Evolutionary conservation across 768 basidiomycete species (phyloP), one percentile per base, ranked within the genome.

Genomic region (Boletales sp.): DNA sequence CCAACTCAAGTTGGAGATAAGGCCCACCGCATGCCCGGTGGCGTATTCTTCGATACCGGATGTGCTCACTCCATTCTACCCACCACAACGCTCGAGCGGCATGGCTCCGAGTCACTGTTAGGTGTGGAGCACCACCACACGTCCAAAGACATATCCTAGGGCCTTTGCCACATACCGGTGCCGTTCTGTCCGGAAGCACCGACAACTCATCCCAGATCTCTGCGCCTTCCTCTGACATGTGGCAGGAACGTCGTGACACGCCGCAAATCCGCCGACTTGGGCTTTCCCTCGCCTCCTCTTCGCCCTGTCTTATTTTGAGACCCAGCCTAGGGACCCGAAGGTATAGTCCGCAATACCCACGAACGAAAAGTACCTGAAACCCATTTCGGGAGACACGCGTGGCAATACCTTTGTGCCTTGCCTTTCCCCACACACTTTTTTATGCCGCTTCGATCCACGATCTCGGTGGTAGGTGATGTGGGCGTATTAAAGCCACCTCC

Each of bases 81-180:
- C 34, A 15, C 34, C 13, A 34, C 34, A 34, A 12, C 34, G 15
- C 34, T 12, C 34, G 6, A 34, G 8, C 13, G 34, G 34, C 11
- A 34, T 34, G 13, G 34, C 34, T 13, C 15, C 1, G 34, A 27
- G 24, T 27, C 7, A 5, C 24, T n/a, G n/a, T n/a, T 7, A 27
- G 24, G 24, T 27, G 24, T 27, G 24, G 24, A 27, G 24, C 24
- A 5, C 24, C 24, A 27, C 24, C 24, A 27, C 24, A 27, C 24
- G 5, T 7, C 24, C 4, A 27, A 27, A 27, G 24, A 27, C 24
- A 27, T 21, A 21, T 27, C 24, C 24, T 27, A 27, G 24, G 24
- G 48, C 42, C 48, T 45, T 53, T 21, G 57, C 63, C 63, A 63
- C 54, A 52, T 31, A 31, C 34, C 44, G 32, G 37, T 29, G 19